phyloP scores from a whole-genome alignment of 2,329 filamentous ascomycete genomes.

The Fusarium drepaniforme region DNA sequence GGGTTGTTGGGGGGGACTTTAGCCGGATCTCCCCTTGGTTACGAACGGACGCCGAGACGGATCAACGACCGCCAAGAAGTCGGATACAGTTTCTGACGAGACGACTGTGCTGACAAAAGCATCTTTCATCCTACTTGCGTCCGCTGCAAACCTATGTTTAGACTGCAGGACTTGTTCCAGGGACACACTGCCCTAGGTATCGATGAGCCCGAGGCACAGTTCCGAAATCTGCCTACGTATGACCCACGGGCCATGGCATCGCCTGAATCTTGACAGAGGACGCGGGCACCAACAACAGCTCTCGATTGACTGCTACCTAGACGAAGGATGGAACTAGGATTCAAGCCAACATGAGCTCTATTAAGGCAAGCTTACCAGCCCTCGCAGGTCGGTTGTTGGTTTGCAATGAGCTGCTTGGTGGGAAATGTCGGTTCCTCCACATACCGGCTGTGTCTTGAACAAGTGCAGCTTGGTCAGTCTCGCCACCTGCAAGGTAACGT shows the following conservation, averaged over 20 bases:
- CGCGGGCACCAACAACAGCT: not conserved
- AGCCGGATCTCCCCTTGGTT: slow-evolving; percentile 16
- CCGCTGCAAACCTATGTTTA: not conserved
- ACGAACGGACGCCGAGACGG: slow-evolving; percentile 15
- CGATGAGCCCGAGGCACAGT: not conserved
- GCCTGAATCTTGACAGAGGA: not conserved
- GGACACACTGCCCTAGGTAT: not conserved
- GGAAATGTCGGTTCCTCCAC: slow-evolving; percentile 20
- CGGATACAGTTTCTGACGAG: slow-evolving; percentile 12
- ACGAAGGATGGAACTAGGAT: not conserved
- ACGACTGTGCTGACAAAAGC: slow-evolving; percentile 16
- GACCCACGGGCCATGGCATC: not conserved
- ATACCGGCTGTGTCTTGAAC: slow-evolving; percentile 11
- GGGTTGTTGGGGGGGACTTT: slow-evolving; percentile 16
- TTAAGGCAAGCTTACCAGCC: not conserved
- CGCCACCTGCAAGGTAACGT: slow-evolving; percentile 15
- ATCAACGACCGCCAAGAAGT: slow-evolving; percentile 34
- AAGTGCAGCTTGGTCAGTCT: slow-evolving; percentile 13
- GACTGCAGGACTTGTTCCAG: slow-evolving; percentile 20
- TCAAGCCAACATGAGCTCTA: not conserved
- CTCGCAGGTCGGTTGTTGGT: not conserved
- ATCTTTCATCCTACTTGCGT: not conserved
- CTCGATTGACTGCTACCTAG: not conserved
- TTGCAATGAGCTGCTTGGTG: slow-evolving; percentile 25
- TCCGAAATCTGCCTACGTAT: slow-evolving; percentile 5